phyloP scores from a whole-genome alignment of 306 rosid species.

The Castanospermum australe region DNA sequence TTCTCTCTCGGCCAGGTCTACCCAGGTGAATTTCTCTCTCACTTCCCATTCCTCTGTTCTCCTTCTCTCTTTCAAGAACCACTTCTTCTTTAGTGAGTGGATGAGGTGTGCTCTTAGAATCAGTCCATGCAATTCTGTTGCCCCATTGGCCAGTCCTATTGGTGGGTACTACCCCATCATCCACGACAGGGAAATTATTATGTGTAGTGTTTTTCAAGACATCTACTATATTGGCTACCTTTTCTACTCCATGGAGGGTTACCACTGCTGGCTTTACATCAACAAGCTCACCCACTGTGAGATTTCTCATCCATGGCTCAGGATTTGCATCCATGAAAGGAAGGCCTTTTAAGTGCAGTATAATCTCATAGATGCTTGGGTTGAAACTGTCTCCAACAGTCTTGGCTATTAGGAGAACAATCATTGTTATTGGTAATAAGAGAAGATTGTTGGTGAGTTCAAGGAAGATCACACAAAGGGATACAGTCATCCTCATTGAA shows the following conservation, averaged over 20 bases:
- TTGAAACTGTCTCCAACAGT: slow-evolving; percentile 90
- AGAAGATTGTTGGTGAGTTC: slow-evolving; percentile 92
- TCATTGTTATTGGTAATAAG: slow-evolving; percentile 86
- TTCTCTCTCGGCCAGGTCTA: slow-evolving; percentile 81
- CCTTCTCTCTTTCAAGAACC: slow-evolving; percentile 73
- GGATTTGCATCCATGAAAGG: slow-evolving; percentile 94
- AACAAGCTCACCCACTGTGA: slow-evolving; percentile 78
- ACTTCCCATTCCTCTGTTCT: slow-evolving; percentile 90
- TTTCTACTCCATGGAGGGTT: slow-evolving; percentile 68
- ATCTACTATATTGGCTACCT: slow-evolving; percentile 71
- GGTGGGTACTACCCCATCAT: slow-evolving; percentile 51
- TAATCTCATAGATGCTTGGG: slow-evolving; percentile 87
- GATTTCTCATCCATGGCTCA: slow-evolving; percentile 89
- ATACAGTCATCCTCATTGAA: slow-evolving; percentile 95
- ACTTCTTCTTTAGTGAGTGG: slow-evolving; percentile 71
- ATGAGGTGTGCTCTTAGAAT: slow-evolving; percentile 82
- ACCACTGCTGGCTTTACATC: slow-evolving; percentile 76
- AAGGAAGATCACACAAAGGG: slow-evolving; percentile 88
- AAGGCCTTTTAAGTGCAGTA: slow-evolving; percentile 82
- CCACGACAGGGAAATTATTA: slow-evolving; percentile 81
- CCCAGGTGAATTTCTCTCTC: slow-evolving; percentile 75
- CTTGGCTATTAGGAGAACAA: slow-evolving; percentile 83
- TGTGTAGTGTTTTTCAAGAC: slow-evolving; percentile 79
- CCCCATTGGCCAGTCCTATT: slow-evolving; percentile 43
- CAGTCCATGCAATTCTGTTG: slow-evolving; percentile 73